Conservation (phyloP, 192 early-diverging fungal species). For the Rhizophagus clarus region DNA sequence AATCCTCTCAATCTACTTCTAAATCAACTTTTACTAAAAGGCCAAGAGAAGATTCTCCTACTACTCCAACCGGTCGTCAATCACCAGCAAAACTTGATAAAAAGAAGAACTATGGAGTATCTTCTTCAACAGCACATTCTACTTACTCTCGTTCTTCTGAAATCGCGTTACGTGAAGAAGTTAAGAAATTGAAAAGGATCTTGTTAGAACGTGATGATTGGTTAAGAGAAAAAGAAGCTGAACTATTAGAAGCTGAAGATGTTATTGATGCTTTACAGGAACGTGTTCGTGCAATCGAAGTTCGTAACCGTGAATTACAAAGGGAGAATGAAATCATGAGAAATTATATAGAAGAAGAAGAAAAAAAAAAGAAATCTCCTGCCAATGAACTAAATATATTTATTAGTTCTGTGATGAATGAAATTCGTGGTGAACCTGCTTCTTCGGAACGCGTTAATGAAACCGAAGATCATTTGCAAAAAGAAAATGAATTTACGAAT, state of each 20-base stretch:
- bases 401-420: background rate
- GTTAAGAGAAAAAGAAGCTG: slow-evolving; percentile 10
- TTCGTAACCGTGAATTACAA: background rate
- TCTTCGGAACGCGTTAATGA: no score
- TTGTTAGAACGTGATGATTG: background rate
- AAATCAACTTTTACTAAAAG: no score
- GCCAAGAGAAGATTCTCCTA: no score
- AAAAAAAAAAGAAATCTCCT: background rate
- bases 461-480: no score
- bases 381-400: background rate
- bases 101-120: background rate
- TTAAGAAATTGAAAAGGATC: background rate
- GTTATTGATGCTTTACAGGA: background rate
- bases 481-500: no score
- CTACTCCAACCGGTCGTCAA: no score
- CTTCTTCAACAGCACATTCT: background rate
- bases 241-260: background rate
- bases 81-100: background rate
- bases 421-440: slow-evolving; percentile 21
- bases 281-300: background rate
- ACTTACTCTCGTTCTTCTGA: no score
- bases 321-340: background rate
- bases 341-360: background rate
- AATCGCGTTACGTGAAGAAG: background rate
- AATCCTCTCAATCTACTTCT: no score